Evolutionary conservation across 129 eudicot species (phyloP).

Genomic region (Helichrysum umbraculigerum): DNA sequence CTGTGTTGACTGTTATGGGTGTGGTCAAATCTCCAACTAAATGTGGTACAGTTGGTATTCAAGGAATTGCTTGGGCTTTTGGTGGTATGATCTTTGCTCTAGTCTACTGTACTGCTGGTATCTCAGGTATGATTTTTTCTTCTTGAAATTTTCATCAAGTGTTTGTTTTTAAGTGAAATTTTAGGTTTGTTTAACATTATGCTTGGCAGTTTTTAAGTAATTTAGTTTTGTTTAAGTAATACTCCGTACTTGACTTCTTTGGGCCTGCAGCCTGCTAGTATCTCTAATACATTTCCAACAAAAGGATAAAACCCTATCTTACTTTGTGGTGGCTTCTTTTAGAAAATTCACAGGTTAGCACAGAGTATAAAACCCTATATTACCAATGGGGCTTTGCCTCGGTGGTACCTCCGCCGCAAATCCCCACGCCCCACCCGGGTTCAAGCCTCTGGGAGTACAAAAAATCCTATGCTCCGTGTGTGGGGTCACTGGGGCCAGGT

Average conservation of each 20-base stretch:
- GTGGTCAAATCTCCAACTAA: conserved; percentile 46
- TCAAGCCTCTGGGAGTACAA: too few species aligned
- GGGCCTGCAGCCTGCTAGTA: conserved; percentile 4
- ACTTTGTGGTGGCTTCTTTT: background rate
- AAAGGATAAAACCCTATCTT: background rate
- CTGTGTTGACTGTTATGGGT: conserved; percentile 88
- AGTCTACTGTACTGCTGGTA: conserved; percentile 94
- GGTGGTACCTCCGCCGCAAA: too few species aligned
- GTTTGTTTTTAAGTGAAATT: background rate
- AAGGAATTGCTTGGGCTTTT: conserved; percentile 98
- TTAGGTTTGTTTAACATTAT: background rate
- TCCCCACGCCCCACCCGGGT: too few species aligned
- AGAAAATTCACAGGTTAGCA: too few species aligned
- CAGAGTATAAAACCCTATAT: too few species aligned
- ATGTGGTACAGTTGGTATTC: conserved; percentile 95
- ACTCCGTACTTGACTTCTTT: background rate
- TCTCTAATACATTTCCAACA: background rate
- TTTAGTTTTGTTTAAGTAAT: background rate
- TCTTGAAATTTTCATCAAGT: background rate
- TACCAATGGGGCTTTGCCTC: too few species aligned
- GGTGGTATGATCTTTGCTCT: conserved; percentile 99
- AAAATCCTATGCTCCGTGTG: too few species aligned
- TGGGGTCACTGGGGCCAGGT: too few species aligned
- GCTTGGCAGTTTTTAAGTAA: background rate
- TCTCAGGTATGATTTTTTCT: conserved; percentile 53